Evolutionary conservation across 495 filamentous ascomycete species (phyloP).

Genomic region (Talaromyces wortmannii): DNA sequence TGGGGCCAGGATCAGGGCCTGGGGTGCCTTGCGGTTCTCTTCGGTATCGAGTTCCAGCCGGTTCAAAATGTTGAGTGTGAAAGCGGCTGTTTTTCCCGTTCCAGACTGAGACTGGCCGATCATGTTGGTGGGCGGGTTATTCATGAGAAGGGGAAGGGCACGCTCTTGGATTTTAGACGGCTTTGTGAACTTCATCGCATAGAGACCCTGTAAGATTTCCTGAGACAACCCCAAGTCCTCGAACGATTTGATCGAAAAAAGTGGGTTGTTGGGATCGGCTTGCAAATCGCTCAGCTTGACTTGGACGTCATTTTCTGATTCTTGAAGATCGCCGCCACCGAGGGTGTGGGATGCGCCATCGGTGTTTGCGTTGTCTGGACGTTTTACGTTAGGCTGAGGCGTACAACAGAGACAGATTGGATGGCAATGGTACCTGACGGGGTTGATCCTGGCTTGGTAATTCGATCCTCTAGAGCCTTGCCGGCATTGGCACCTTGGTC

Average conservation of each 20-base stretch:
- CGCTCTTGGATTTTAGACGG: slow-evolving; percentile 96
- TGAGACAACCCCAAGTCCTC: slow-evolving; percentile 72
- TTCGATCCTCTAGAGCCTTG: slow-evolving; percentile 55
- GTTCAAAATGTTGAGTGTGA: slow-evolving; percentile 82
- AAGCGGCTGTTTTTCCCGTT: slow-evolving; percentile 97
- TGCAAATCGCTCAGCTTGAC: slow-evolving; percentile 89
- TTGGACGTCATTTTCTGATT: slow-evolving; percentile 73
- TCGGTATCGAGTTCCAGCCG: slow-evolving; percentile 66
- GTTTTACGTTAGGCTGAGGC: slow-evolving; percentile 5
- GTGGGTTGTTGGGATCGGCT: slow-evolving; percentile 75
- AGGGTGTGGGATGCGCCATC: slow-evolving; percentile 44
- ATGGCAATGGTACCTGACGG: slow-evolving; percentile 7
- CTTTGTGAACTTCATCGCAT: slow-evolving; percentile 82
- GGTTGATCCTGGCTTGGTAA: slow-evolving; percentile 39
- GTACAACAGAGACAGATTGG: background rate
- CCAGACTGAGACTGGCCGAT: slow-evolving; percentile 98
- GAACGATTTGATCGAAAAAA: slow-evolving; percentile 79
- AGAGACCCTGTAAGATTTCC: slow-evolving; percentile 55
- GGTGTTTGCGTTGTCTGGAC: slow-evolving; percentile 26
- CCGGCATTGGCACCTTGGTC: slow-evolving; percentile 19
- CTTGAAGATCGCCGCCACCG: slow-evolving; percentile 53
- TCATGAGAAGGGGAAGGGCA: slow-evolving; percentile 79
- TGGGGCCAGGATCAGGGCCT: slow-evolving; percentile 85
- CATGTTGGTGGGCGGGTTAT: slow-evolving; percentile 79
- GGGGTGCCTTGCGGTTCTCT: slow-evolving; percentile 49